Evolutionary conservation across 2,329 filamentous ascomycete genomes (phyloP).

Genomic region (Tolypocladium nubicola): DNA sequence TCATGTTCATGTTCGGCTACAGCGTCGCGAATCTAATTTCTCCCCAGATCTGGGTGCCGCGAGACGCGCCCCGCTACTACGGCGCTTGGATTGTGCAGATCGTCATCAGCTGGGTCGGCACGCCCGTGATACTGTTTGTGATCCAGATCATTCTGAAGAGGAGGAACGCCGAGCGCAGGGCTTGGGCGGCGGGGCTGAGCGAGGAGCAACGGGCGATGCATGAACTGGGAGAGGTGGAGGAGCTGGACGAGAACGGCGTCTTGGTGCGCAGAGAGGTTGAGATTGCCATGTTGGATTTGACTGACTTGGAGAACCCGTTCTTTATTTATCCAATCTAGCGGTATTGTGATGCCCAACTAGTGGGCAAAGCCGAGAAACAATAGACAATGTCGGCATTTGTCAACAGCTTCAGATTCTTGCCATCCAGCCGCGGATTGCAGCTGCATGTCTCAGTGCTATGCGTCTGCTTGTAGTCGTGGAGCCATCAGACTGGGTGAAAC

Average conservation of each 20-base stretch:
- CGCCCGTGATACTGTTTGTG: background rate
- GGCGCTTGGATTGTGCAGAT: constrained; percentile 5
- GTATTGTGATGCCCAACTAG: too few species aligned
- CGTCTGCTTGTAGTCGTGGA: too few species aligned
- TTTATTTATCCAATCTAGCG: constrained; percentile 20
- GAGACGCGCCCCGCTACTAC: constrained; percentile 15
- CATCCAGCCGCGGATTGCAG: too few species aligned
- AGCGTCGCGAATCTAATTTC: constrained; percentile 23
- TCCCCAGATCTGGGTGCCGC: constrained; percentile 23
- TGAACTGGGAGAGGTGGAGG: background rate
- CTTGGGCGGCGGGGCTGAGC: background rate
- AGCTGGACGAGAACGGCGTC: constrained; percentile 16
- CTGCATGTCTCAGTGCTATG: too few species aligned
- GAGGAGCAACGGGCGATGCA: background rate
- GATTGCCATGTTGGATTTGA: constrained; percentile 24
- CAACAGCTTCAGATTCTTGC: too few species aligned
- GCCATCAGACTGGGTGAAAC: too few species aligned
- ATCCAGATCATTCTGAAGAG: background rate
- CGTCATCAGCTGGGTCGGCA: background rate
- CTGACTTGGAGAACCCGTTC: constrained; percentile 26
- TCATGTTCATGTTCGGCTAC: constrained; percentile 27
- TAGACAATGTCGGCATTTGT: too few species aligned
- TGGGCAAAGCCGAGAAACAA: too few species aligned
- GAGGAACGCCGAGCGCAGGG: background rate
- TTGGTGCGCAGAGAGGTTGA: constrained; percentile 20